Percentiles rank a stretch among this genome's conserved stretches.
Evolutionary conservation across 176 grass and related monocot species (phyloP).

Genomic region (Pontederia paniculata): DNA sequence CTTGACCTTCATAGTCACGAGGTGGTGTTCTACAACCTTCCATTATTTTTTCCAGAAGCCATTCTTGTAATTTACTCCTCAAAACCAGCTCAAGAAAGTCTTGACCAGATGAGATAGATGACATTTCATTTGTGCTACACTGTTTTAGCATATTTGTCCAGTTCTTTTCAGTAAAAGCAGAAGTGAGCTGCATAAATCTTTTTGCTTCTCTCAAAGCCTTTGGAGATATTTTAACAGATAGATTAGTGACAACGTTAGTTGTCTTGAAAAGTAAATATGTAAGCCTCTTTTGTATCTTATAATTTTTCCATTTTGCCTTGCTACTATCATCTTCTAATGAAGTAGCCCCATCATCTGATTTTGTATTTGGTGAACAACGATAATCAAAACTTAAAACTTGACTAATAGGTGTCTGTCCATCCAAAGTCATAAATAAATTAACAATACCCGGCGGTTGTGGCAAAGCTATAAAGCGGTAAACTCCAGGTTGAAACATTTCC

Average conservation of each 20-base stretch:
- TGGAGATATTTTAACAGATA: slow-evolving; percentile 33
- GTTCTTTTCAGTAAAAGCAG: slow-evolving; percentile 57
- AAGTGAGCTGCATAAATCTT: slow-evolving; percentile 48
- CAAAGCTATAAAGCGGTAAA: slow-evolving; percentile 42
- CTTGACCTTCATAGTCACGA: slow-evolving; percentile 65
- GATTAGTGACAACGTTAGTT: slow-evolving; percentile 23
- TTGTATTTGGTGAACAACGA: slow-evolving; percentile 25
- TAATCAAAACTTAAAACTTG: slow-evolving; percentile 70
- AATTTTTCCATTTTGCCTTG: slow-evolving; percentile 20
- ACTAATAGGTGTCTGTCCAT: slow-evolving; percentile 64
- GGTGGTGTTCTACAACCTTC: slow-evolving; percentile 64
- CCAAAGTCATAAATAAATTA: slow-evolving; percentile 67
- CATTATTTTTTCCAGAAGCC: slow-evolving; percentile 73
- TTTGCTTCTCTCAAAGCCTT: slow-evolving; percentile 47
- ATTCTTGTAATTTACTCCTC: slow-evolving; percentile 84
- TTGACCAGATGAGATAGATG: slow-evolving; percentile 22
- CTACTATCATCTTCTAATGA: slow-evolving; percentile 31
- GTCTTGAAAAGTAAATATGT: slow-evolving; percentile 55
- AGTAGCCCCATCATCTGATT: slow-evolving; percentile 12
- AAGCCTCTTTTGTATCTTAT: slow-evolving; percentile 66
- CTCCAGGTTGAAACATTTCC: slow-evolving; percentile 59
- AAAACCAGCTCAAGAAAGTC: slow-evolving; percentile 72
- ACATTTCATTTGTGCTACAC: slow-evolving; percentile 22
- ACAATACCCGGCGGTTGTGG: slow-evolving; percentile 51
- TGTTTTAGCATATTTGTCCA: slow-evolving; percentile 55